These are phyloP conservation scores for Solanum clarkiae DNA, from an alignment of 257 asterid genomes.

Conservation along the genomic window DNA sequence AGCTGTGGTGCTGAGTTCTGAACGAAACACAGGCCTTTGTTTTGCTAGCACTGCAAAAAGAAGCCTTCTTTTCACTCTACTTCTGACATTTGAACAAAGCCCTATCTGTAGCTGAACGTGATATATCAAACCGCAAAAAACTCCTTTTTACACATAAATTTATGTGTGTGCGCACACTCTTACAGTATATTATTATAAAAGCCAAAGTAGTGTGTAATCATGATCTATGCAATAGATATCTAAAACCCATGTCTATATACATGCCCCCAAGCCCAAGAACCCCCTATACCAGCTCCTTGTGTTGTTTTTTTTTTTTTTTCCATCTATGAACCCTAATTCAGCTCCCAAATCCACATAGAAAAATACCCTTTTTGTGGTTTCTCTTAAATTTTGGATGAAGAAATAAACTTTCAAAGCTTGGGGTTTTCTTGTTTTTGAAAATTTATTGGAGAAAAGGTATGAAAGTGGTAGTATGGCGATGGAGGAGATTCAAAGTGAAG, in stretches of 20 bases:
- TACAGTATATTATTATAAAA: constrained; percentile 1
- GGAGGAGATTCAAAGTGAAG: constrained; percentile 27
- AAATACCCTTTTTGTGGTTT: not conserved
- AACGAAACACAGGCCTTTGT: constrained; percentile 22
- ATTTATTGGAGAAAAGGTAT: constrained; percentile 25
- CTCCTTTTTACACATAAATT: not conserved
- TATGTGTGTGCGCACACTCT: constrained; percentile 4
- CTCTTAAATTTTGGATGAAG: not conserved
- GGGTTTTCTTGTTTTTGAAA: not conserved
- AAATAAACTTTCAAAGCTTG: not conserved
- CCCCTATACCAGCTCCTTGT: not conserved
- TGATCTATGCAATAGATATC: constrained; percentile 38
- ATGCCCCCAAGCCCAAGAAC: not conserved
- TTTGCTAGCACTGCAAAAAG: constrained; percentile 27
- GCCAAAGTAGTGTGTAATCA: constrained; percentile 33
- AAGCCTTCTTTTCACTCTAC: not conserved
- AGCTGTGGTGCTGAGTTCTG: constrained; percentile 11
- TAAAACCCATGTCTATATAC: not conserved
- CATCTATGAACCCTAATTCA: constrained; percentile 24
- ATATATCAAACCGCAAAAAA: constrained; percentile 11
- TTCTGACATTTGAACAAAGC: constrained; percentile 6
- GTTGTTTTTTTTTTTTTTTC: not conserved
- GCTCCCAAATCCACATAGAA: not conserved
- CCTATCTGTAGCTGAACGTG: constrained; percentile 27
- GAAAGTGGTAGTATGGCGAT: constrained; percentile 44